phyloP scores from a whole-genome alignment of 768 basidiomycete genomes.

The Pleurotus tuber-regium region DNA sequence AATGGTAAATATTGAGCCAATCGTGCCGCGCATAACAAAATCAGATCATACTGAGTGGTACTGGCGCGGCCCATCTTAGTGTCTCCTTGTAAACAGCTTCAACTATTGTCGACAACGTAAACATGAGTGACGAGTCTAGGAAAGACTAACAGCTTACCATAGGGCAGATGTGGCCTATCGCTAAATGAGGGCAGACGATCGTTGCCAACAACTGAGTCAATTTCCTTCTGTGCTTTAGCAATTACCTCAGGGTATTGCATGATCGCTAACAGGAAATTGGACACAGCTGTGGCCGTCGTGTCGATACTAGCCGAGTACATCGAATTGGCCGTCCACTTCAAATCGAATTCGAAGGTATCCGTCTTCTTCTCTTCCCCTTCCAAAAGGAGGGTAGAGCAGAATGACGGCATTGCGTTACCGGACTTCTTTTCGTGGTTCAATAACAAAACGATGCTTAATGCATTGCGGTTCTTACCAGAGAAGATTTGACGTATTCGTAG shows the following conservation, averaged over 20 bases:
- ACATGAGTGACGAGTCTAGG: neutral
- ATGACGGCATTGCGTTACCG: slow-evolving; percentile 36
- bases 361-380: slow-evolving; percentile 35
- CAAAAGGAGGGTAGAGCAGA: slow-evolving; percentile 55
- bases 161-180: slow-evolving; percentile 57
- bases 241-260: slow-evolving; percentile 56
- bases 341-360: slow-evolving; percentile 51
- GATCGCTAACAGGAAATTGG: slow-evolving; percentile 69
- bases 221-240: slow-evolving; percentile 59
- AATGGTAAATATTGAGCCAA: slow-evolving; percentile 4
- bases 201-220: slow-evolving; percentile 56
- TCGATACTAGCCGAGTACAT: slow-evolving; percentile 62
- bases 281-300: slow-evolving; percentile 54
- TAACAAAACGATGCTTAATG: too few relatives aligned
- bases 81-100: slow-evolving; percentile 48
- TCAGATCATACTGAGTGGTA: slow-evolving; percentile 15
- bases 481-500: slow-evolving; percentile 15
- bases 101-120: slow-evolving; percentile 22
- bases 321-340: slow-evolving; percentile 82
- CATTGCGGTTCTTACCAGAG: slow-evolving; percentile 14
- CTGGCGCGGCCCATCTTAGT: slow-evolving; percentile 14
- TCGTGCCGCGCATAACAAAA: neutral
- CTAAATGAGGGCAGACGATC: slow-evolving; percentile 58
- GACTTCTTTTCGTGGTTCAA: slow-evolving; percentile 30
- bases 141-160: slow-evolving; percentile 29